Evolutionary conservation across 1,284 basidiomycete species (phyloP), one percentile per base, ranked within the genome.

Genomic region (Chalciporus sp.): DNA sequence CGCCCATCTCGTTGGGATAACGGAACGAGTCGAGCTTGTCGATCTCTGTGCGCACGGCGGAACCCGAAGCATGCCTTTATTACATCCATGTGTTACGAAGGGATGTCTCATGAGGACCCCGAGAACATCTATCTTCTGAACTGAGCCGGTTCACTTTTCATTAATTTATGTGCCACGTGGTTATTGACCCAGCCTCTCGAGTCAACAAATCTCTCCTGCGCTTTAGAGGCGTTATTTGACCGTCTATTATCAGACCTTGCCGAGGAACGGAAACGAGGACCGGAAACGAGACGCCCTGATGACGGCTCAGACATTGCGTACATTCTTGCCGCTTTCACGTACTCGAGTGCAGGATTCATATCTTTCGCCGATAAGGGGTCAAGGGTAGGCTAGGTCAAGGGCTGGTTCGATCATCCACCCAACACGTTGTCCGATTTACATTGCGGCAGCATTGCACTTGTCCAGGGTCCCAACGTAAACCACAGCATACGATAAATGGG

Each of bases 401-500:
- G 16, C 17, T 45, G 19, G 44, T 27, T 14, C 17, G 4, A 41
- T 40, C 33, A 19, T 49, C 51, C 52, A 49, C 42, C 52, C 16
- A 29, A 55, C 63, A 68, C 67, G 64, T 62, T 69, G 47, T 48
- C 28, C 31, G 47, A 26, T 39, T 49, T 46, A 39, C 60, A 61
- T 51, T 64, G 53, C 61, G 63, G 62, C 56, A 60, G 49, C 47
- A 46, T 52, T 14, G 52, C 46, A 46, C 66, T 60, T 53, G 48
- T 65, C 55, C 54, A 69, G 64, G 67, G 63, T 67, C 46, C 4
- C 58, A 56, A 65, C 64, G 64, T 65, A 65, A 65, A 56, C 55
- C 63, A 65, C 64, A 69, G 67, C 65, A 61, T 49, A 20, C 20
- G 50, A 52, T 52, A 57, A 46, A 53, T 56, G 40, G 64, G 63